Percentiles rank a stretch among this genome's conserved stretches.
These are phyloP conservation scores for Colletotrichum brevisporum DNA, from an alignment of 2,329 filamentous ascomycete species.

Conservation along the genomic window DNA sequence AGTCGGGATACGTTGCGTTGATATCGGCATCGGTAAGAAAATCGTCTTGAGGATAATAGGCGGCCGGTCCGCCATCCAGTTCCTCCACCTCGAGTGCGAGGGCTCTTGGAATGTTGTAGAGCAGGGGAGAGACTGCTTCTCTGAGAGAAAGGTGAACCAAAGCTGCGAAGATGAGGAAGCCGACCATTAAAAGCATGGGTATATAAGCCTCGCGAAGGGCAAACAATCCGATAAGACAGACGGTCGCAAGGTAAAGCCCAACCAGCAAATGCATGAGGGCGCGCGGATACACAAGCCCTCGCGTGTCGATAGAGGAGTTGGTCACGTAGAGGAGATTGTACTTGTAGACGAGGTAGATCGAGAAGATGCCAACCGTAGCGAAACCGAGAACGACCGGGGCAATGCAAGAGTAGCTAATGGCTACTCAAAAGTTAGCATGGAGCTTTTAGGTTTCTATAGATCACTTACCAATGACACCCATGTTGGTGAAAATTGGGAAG, in stretches of 20 bases:
- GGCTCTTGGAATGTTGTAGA: conserved; percentile 86
- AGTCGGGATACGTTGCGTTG: conserved; percentile 27
- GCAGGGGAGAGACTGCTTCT: conserved; percentile 79
- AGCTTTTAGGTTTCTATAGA: background rate
- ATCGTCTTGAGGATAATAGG: conserved; percentile 18
- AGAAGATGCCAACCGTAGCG: conserved; percentile 80
- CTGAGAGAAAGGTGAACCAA: conserved; percentile 84
- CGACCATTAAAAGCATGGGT: conserved; percentile 81
- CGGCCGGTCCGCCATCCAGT: conserved; percentile 39
- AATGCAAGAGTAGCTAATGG: conserved; percentile 88
- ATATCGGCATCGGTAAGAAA: conserved; percentile 34
- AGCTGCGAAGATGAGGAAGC: conserved; percentile 80
- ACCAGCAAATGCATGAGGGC: conserved; percentile 88
- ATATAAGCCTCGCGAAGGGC: conserved; percentile 76
- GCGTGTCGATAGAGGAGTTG: conserved; percentile 86
- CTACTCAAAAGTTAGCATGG: conserved; percentile 56
- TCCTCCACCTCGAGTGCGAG: conserved; percentile 68
- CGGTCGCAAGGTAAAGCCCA: conserved; percentile 85
- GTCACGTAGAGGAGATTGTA: conserved; percentile 94
- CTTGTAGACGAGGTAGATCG: conserved; percentile 90
- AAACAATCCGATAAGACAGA: conserved; percentile 89
- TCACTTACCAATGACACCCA: conserved; percentile 80
- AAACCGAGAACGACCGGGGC: conserved; percentile 89
- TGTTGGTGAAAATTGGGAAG: conserved; percentile 84
- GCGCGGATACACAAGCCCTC: conserved; percentile 89